Evolutionary conservation across 1,284 basidiomycete species (phyloP), one percentile per base, ranked within the genome.

Genomic region (Porphyrellus sp.): DNA sequence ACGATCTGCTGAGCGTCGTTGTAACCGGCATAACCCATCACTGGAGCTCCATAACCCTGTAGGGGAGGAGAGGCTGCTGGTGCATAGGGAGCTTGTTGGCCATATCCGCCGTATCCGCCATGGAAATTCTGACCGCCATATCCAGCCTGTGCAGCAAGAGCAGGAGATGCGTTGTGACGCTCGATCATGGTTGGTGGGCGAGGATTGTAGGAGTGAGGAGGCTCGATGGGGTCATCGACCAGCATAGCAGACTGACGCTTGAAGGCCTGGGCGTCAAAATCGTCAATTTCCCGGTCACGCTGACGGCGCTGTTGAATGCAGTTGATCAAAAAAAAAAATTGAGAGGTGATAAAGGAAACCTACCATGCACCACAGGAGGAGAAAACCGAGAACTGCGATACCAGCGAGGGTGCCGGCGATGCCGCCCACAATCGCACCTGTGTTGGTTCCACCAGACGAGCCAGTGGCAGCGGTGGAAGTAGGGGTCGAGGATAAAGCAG

Each of bases 181-280:
- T 85, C 76, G 37, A 78, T 72, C 81, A 84, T 83, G 43, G 72
- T 72, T 21, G 81, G 82, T 16, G 81, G 78, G 35, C 77, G 74
- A 38, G 77, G 77, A 52, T 76, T 77, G 18, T 61, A 54, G 11
- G 52, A 68, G 67, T 46, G 73, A 2, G 54, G 15, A 2, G 56
- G 52, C 1, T 54, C 55, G 18, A 50, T 70, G 9, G 74, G 73
- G 37, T 84, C 82, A 46, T 80, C 73, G 8, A 79, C 68, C 15
- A 86, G 65, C 18, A 81, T 63, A n/a, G 77, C 77, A 13, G 84
- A 86, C 51, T 84, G 81, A 52, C 76, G 75, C 51, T 78, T 77
- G 74, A 85, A 85, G 4, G 74, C 73, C 31, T 70, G 66, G 0
- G 80, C 67, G 55, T 79, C 75, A 67, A 85, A 87, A 28, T 72